phyloP scores from a whole-genome alignment of 1,284 basidiomycete species.

The Vanrija sp. region DNA sequence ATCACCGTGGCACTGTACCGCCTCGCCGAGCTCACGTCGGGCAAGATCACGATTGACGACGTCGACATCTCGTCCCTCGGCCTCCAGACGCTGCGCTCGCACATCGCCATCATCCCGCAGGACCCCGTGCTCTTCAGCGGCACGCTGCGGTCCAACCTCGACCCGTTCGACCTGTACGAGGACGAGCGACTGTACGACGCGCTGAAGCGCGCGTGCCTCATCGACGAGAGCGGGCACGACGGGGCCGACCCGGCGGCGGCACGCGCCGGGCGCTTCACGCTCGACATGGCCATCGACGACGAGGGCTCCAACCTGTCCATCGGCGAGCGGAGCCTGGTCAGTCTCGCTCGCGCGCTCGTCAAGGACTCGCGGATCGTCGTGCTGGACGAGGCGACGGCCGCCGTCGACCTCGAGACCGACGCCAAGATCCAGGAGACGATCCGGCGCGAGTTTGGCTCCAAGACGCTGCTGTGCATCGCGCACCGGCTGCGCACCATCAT shows the following conservation, averaged over 20 bases:
- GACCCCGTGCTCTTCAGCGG: slow-evolving; percentile 65
- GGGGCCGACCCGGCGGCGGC: neutral
- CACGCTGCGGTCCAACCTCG: slow-evolving; percentile 59
- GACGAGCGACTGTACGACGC: slow-evolving; percentile 78
- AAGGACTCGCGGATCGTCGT: slow-evolving; percentile 66
- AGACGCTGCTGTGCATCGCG: slow-evolving; percentile 63
- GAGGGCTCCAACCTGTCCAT: slow-evolving; percentile 29
- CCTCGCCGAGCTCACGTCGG: slow-evolving; percentile 49
- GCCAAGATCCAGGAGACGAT: slow-evolving; percentile 69
- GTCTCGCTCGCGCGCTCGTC: slow-evolving; percentile 65
- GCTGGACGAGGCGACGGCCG: slow-evolving; percentile 54
- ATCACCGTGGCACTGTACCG: slow-evolving; percentile 55
- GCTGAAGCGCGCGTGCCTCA: slow-evolving; percentile 69
- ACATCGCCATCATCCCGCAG: slow-evolving; percentile 73
- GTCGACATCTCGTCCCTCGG: slow-evolving; percentile 53
- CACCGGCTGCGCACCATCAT: slow-evolving; percentile 69
- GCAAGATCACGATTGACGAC: slow-evolving; percentile 48
- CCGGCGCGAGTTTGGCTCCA: slow-evolving; percentile 59
- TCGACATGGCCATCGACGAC: slow-evolving; percentile 51
- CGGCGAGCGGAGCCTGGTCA: slow-evolving; percentile 47
- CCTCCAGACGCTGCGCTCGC: slow-evolving; percentile 50
- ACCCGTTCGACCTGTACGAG: slow-evolving; percentile 68
- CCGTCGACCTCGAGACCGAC: slow-evolving; percentile 74
- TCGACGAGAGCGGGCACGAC: slow-evolving; percentile 30
- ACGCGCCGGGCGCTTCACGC: slow-evolving; percentile 51